Evolutionary conservation across 805 yeast genomes (phyloP).

Genomic region (Lipomyces kockii): DNA sequence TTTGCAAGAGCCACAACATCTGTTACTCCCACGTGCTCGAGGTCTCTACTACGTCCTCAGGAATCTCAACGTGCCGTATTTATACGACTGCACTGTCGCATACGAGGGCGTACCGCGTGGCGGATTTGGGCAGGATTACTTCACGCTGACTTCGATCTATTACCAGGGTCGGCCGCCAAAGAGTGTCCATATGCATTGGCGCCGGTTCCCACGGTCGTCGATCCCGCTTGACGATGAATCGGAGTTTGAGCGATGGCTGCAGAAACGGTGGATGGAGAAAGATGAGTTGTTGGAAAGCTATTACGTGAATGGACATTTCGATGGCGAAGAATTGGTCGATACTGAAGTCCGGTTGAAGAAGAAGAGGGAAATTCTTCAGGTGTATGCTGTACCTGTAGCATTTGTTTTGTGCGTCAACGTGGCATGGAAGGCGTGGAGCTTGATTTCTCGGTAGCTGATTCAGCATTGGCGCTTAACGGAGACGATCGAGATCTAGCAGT

Average conservation of each 20-base stretch:
- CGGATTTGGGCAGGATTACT: constrained; percentile 78
- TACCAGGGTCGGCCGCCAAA: constrained; percentile 74
- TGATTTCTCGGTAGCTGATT: constrained; percentile 61
- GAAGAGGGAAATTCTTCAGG: constrained; percentile 23
- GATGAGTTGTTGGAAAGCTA: constrained; percentile 65
- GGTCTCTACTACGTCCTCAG: constrained; percentile 74
- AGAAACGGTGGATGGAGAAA: constrained; percentile 73
- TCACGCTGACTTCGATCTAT: constrained; percentile 65
- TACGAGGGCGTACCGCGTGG: constrained; percentile 68
- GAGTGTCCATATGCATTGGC: constrained; percentile 65
- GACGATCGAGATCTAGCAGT: not conserved
- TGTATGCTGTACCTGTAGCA: constrained; percentile 32
- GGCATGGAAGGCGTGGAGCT: constrained; percentile 30
- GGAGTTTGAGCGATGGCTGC: constrained; percentile 76
- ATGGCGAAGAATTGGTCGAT: constrained; percentile 31
- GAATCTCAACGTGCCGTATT: constrained; percentile 53
- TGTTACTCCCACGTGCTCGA: constrained; percentile 79
- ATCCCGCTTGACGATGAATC: constrained; percentile 66
- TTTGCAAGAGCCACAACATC: constrained; percentile 56
- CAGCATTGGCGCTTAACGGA: not conserved
- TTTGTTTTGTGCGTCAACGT: constrained; percentile 22
- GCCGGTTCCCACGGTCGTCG: constrained; percentile 59
- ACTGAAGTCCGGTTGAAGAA: constrained; percentile 27
- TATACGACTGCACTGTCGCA: constrained; percentile 84
- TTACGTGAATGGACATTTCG: constrained; percentile 35